These are phyloP conservation scores for Ganoderma multipileum DNA, from an alignment of 1,284 basidiomycete species.

Conservation along the genomic window DNA sequence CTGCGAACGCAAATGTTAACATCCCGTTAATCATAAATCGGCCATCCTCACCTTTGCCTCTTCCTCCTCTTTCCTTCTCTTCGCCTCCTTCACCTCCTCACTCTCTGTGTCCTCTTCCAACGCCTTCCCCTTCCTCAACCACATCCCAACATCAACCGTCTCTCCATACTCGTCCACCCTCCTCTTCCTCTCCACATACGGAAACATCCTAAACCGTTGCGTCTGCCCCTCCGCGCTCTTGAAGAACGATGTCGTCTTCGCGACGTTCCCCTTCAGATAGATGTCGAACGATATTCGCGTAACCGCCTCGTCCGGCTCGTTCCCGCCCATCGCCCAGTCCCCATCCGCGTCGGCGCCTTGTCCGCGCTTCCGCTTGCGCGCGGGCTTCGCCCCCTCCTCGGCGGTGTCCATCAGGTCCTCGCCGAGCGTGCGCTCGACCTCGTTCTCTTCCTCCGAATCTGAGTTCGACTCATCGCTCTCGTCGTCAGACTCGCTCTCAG, in stretches of 20 bases:
- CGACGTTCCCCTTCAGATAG: conserved; percentile 93
- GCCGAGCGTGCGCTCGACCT: conserved; percentile 67
- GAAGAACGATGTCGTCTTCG: conserved; percentile 84
- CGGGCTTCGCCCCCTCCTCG: conserved; percentile 32
- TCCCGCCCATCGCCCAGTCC: conserved; percentile 61
- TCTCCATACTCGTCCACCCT: conserved; percentile 97
- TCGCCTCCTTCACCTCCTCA: conserved; percentile 80
- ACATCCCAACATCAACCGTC: conserved; percentile 92
- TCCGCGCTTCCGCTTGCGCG: conserved; percentile 48
- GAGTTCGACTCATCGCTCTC: conserved; percentile 67
- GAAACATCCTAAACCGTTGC: conserved; percentile 95
- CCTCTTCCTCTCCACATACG: conserved; percentile 92
- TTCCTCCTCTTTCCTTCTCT: conserved; percentile 78
- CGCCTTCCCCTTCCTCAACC: conserved; percentile 88
- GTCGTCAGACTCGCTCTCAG: conserved; percentile 64
- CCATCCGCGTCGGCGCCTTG: conserved; percentile 55
- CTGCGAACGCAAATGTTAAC: conserved; percentile 42
- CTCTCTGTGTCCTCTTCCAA: conserved; percentile 88
- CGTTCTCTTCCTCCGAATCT: conserved; percentile 70
- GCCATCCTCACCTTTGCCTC: conserved; percentile 68
- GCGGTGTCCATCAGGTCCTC: conserved; percentile 56
- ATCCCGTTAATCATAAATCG: conserved; percentile 11
- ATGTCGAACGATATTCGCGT: conserved; percentile 92
- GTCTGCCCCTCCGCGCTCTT: conserved; percentile 72
- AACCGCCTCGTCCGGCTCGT: conserved; percentile 76